Conservation (phyloP, 768 basidiomycete genomes). For the Trametes punicea region DNA sequence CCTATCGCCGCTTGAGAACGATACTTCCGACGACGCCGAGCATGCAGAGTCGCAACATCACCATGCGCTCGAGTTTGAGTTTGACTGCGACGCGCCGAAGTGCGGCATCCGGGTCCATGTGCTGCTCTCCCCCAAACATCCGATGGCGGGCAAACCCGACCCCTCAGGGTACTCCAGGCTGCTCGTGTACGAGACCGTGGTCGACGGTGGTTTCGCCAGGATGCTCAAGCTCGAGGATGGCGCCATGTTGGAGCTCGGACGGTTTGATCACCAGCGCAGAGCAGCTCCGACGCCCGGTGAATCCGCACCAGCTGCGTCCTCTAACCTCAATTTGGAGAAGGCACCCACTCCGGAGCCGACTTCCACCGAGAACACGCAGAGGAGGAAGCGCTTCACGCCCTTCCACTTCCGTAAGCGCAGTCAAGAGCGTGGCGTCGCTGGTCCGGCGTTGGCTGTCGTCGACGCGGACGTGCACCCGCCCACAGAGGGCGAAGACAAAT, state of each 20-base stretch:
- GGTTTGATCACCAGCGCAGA: constrained; percentile 46
- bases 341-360: constrained; percentile 12
- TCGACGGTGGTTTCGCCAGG: constrained; percentile 82
- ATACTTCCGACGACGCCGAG: constrained; percentile 42
- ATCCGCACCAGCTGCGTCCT: not conserved
- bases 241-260: constrained; percentile 74
- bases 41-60: constrained; percentile 51
- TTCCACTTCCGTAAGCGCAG: constrained; percentile 65
- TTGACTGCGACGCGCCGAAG: constrained; percentile 86
- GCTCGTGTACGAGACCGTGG: constrained; percentile 59
- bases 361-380: constrained; percentile 23
- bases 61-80: constrained; percentile 87
- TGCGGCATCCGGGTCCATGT: constrained; percentile 80
- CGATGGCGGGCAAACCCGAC: constrained; percentile 39
- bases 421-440: constrained; percentile 53
- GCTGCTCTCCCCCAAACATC: constrained; percentile 62
- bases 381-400: constrained; percentile 53
- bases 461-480: constrained; percentile 53
- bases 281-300: constrained; percentile 7
- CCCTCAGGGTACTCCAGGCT: constrained; percentile 38
- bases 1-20: constrained; percentile 57
- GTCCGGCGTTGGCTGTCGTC: constrained; percentile 76
- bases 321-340: constrained; percentile 15
- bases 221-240: constrained; percentile 72
- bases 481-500: constrained; percentile 34